These are phyloP conservation scores for Brassica rapa DNA, from an alignment of 345 rosid species.

Conservation along the genomic window DNA sequence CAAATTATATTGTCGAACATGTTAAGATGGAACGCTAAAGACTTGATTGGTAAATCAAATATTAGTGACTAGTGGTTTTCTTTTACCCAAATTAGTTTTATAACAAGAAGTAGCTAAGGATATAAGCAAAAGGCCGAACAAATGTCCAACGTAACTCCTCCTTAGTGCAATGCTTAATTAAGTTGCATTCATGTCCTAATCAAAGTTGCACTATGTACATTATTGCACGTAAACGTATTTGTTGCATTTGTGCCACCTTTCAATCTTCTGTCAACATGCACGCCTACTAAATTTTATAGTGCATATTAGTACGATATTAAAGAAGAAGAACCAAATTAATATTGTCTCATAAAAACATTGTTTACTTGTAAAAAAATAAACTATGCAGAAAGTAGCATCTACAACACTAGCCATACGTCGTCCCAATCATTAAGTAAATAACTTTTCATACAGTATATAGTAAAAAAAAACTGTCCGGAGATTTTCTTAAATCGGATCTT, in stretches of 20 bases:
- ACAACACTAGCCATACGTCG: constrained; percentile 39
- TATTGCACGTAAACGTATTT: constrained; percentile 15
- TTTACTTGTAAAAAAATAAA: background rate
- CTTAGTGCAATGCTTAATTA: background rate
- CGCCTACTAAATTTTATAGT: background rate
- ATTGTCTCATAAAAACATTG: background rate
- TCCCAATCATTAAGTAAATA: constrained; percentile 25
- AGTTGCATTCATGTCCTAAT: constrained; percentile 13
- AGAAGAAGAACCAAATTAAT: background rate
- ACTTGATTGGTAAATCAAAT: background rate
- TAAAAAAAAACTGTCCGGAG: background rate
- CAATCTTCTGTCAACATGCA: constrained; percentile 15
- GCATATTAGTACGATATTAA: background rate
- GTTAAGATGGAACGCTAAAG: background rate
- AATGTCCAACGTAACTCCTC: background rate
- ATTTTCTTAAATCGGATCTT: constrained; percentile 1
- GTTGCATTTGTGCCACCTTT: background rate
- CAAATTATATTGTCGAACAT: background rate
- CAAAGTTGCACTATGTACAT: background rate
- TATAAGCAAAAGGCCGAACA: background rate
- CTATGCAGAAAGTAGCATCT: constrained; percentile 37
- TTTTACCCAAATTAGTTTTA: background rate
- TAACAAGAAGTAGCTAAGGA: background rate
- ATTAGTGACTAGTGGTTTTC: background rate
- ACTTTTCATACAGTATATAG: constrained; percentile 9